Evolutionary conservation across 208 protist species (phyloP), one percentile per base, ranked within the genome.

Genomic region (Wallacemonas rigidus): DNA sequence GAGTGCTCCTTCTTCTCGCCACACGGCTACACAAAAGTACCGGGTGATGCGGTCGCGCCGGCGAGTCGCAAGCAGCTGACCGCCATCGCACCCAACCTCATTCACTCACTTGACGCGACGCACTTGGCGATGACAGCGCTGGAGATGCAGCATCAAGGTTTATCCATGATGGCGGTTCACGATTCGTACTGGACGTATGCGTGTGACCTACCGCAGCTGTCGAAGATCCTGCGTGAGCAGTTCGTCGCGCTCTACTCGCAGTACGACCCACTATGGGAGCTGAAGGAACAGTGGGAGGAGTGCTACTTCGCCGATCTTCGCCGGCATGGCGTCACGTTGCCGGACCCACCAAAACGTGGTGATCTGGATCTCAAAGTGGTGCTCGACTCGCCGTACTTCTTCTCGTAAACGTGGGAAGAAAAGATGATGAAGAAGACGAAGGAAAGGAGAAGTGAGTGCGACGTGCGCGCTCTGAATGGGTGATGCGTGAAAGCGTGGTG

Each of bases 161-260:
- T 97, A 9, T 93, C 81, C 38, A 95, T 96, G 74, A 99, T 99
- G 88, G 98, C 98, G 7, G 98, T 99, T 63, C 98, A 99, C 75
- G 99, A 99, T 85, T 97, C 88, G 14, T 99, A 96, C 87, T 99
- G 98, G 98, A 99, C 98, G 5, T 98, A 99, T 81, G 96, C 98
- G 6, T 89, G 85, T 36, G 85, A 97, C 56, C 80, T 99, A 43
- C 97, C 98, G 56, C 26, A 72, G 54, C 89, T 99, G 80, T 98
- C 90, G 71, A 44, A 75, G 53, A 83, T 99, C 40, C 77, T 99
- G 43, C 92, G 98, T 53, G 82, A 99, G 71, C 82, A 98, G 75
- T 99, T 99, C 77, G 90, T 99, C 3, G 85, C 95, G 36, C 83
- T 99, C 14, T 99, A 99, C 91, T 80, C 79, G 40, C 83, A 91